Evolutionary conservation across 192 early-diverging fungal genomes (phyloP).

Genomic region (Endogone sp.): DNA sequence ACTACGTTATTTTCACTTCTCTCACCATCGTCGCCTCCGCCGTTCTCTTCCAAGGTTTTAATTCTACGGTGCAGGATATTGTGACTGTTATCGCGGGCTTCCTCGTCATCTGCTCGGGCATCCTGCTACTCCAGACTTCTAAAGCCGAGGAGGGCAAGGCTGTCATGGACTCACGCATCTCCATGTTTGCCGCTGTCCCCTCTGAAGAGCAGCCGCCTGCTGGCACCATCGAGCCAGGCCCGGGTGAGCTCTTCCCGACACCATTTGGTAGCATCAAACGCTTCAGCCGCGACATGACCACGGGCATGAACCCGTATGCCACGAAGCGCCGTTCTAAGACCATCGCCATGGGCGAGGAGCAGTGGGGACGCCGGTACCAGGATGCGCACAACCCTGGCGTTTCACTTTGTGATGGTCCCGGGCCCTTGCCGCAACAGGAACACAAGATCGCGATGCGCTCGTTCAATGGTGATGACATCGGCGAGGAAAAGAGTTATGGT

Average conservation of each 20-base stretch:
- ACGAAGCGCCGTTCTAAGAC: neutral
- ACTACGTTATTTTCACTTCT: slow-evolving; percentile 95
- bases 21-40: slow-evolving; percentile 88
- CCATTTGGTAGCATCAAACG: neutral
- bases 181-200: neutral
- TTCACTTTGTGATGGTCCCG: neutral
- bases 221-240: neutral
- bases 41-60: slow-evolving; percentile 82
- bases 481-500: neutral
- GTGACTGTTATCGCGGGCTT: slow-evolving; percentile 82
- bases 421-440: neutral
- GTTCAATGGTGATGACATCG: neutral
- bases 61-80: slow-evolving; percentile 65
- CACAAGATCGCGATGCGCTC: neutral
- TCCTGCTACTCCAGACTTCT: neutral
- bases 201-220: neutral
- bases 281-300: neutral
- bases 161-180: neutral
- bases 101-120: slow-evolving; percentile 70
- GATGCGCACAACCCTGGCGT: no score
- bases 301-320: neutral
- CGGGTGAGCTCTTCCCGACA: neutral
- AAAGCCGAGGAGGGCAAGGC: neutral
- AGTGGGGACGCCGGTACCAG: neutral
- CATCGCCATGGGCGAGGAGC: neutral